Conservation (phyloP, 129 eudicot genomes). For the Saposhnikovia divaricata region DNA sequence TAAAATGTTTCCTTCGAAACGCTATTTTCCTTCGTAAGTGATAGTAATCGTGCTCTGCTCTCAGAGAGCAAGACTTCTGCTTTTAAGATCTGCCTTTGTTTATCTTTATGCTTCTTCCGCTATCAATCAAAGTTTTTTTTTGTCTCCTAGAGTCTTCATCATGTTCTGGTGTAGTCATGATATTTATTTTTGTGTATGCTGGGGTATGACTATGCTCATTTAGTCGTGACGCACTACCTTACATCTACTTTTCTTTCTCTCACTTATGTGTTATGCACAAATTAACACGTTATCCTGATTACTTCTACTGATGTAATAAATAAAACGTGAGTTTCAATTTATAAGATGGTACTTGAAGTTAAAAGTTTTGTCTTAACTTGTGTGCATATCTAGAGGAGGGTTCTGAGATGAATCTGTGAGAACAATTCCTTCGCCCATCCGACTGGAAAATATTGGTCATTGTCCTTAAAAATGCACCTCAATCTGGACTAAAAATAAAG, state of each 20-base stretch:
- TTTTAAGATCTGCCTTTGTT: background rate
- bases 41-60: background rate
- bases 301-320: background rate
- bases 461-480: background rate
- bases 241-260: background rate
- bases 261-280: background rate
- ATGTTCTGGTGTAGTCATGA: background rate
- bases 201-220: background rate
- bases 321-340: background rate
- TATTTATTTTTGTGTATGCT: background rate
- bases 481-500: background rate
- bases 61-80: background rate
- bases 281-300: background rate
- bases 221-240: background rate
- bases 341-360: background rate
- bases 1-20: constrained; percentile 9
- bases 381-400: background rate
- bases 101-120: background rate
- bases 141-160: background rate
- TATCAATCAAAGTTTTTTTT: background rate
- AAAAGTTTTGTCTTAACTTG: background rate
- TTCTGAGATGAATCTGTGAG: background rate
- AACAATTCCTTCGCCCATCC: background rate
- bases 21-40: constrained; percentile 70
- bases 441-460: background rate